Evolutionary conservation across 768 basidiomycete genomes (phyloP).

Genomic region (Paxillus rubicundulus): DNA sequence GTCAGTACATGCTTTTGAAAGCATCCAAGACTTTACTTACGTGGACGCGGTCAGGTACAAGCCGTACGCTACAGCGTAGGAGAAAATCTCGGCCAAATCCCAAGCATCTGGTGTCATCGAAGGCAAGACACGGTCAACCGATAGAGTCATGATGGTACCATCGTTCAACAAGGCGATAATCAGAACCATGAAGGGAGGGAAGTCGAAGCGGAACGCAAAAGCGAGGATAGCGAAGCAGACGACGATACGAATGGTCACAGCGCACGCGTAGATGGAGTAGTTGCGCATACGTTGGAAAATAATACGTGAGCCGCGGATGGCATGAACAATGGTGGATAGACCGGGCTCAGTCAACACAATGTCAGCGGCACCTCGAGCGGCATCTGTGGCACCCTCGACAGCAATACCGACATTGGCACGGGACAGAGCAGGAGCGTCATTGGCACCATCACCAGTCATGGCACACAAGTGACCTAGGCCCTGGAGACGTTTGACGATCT

Average conservation of each 20-base stretch:
- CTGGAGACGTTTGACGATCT: conserved; percentile 98
- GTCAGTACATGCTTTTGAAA: conserved; percentile 9
- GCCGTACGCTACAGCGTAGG: conserved; percentile 94
- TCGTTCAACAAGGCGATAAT: conserved; percentile 97
- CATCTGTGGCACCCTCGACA: conserved; percentile 98
- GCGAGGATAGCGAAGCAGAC: conserved; percentile 95
- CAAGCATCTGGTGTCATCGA: conserved; percentile 91
- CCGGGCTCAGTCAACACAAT: conserved; percentile 98
- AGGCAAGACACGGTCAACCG: conserved; percentile 92
- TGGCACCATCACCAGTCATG: conserved; percentile 99
- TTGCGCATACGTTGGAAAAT: conserved; percentile 99
- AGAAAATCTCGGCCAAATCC: conserved; percentile 96
- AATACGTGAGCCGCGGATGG: conserved; percentile 96
- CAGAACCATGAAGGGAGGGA: conserved; percentile 99
- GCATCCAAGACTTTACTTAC: conserved; percentile 43
- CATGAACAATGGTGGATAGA: conserved; percentile 98
- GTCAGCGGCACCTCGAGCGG: conserved; percentile 97
- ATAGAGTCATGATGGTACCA: conserved; percentile 98
- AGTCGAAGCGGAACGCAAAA: conserved; percentile 95
- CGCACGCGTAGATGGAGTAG: conserved; percentile 96
- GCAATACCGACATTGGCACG: conserved; percentile 99
- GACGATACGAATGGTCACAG: conserved; percentile 98
- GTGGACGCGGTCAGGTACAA: conserved; percentile 90
- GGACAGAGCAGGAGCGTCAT: conserved; percentile 95
- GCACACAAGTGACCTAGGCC: conserved; percentile 94